phyloP scores from a whole-genome alignment of 768 basidiomycete genomes.

The Lactifluus piperatus region DNA sequence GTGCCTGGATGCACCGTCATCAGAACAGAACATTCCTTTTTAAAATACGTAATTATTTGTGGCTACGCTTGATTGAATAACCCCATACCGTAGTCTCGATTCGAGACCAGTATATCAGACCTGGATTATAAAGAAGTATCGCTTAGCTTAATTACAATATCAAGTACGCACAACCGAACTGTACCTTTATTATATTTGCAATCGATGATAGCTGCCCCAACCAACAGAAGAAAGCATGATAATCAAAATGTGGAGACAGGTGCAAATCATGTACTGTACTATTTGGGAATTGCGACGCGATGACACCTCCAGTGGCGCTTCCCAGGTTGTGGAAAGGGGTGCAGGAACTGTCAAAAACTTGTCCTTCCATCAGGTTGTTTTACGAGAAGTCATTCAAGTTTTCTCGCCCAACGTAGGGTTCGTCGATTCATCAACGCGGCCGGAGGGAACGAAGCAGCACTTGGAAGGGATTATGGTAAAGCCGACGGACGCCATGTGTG shows the following conservation, averaged over 20 bases:
- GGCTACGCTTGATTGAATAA: neutral
- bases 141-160: neutral
- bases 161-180: neutral
- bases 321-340: neutral
- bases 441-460: too few species aligned
- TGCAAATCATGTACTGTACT: neutral
- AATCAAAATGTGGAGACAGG: neutral
- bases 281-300: neutral
- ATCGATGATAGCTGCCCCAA: neutral
- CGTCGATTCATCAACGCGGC: neutral
- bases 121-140: neutral
- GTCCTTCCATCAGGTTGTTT: neutral
- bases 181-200: neutral
- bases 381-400: neutral
- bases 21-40: neutral
- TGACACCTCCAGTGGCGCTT: neutral
- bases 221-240: neutral
- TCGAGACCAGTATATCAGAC: neutral
- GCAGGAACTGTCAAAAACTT: neutral
- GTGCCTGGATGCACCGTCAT: neutral
- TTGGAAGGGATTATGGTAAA: too few species aligned
- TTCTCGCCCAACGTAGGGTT: too few species aligned
- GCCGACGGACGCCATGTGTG: neutral
- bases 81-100: neutral
- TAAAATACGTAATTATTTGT: neutral